Evolutionary conservation across 2,329 filamentous ascomycete species (phyloP), one percentile per base, ranked within the genome.

Genomic region (Calonectria crousiana): DNA sequence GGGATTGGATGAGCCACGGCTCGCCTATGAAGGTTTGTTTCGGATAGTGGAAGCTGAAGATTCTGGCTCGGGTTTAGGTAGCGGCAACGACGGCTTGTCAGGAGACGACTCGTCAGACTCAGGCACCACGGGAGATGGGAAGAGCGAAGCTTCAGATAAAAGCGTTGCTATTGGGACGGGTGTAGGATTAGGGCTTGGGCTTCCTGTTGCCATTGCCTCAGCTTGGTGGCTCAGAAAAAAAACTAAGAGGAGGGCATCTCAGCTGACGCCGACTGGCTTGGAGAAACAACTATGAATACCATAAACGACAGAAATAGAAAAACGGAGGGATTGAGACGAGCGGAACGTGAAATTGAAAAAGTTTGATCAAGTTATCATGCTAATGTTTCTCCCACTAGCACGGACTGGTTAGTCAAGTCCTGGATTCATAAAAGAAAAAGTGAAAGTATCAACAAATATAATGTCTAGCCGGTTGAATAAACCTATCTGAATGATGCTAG

Each of bases 1-100:
- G 38, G 69, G 69, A 0, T n/a, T 47, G 18, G 44, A 41, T 13
- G 69, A 44, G 23, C 69, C 69, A 23, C 60, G 69, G 8, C 60
- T 71, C 0, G 60, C 49, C 1, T 71, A 71, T 16, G 69, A 71
- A 38, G 69, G 69, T 16, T 47, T 71, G n/a, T 67, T 71, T 18
- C 38, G 30, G 16, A 53, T 71, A n/a, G 69, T 56, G 4, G 69
- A 71, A 41, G 36, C 30, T 20, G 18, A 51, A 9, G 69, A 51
- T 14, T 32, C 30, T 8, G 51, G 38, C 11, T 53, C 47, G 3
- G 58, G 28, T 18, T 28, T 26, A 13, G 38, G 34, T 23, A 41
- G n/a, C 52, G 30, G 13, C 34, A 11, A 41, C 23, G 16, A 28
- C 30, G 23, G 4, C 20, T 32, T 38, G n/a, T 34, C 51, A 0